phyloP scores from a whole-genome alignment of 768 basidiomycete genomes.

The Auriscalpium microsporum region DNA sequence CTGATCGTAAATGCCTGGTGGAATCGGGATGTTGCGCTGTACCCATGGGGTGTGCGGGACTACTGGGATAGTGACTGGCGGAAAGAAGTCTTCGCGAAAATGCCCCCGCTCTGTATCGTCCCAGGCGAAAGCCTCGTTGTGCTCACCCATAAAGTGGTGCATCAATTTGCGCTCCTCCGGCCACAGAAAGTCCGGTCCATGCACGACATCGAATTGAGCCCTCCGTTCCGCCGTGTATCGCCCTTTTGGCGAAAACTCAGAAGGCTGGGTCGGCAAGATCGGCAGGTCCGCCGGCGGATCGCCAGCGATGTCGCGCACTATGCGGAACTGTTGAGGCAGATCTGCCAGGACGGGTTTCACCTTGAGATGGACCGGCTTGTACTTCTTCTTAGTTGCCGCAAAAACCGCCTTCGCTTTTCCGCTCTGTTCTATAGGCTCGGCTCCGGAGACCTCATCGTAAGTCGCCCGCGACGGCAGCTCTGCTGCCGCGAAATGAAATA shows the following conservation, averaged over 20 bases:
- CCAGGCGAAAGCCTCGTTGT: constrained; percentile 32
- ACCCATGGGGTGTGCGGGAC: constrained; percentile 22
- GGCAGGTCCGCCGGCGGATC: constrained; percentile 12
- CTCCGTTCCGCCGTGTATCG: constrained; percentile 14
- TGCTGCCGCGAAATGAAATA: too few species aligned
- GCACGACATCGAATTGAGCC: constrained; percentile 4
- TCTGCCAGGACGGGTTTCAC: constrained; percentile 13
- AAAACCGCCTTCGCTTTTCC: too few species aligned
- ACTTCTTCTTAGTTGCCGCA: too few species aligned
- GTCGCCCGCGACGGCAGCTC: too few species aligned
- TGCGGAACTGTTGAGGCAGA: constrained; percentile 14
- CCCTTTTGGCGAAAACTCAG: constrained; percentile 1
- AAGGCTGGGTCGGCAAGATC: constrained; percentile 3
- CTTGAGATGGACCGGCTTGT: neutral
- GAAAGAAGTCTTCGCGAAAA: constrained; percentile 24
- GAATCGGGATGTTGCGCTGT: constrained; percentile 17
- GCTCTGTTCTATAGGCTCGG: too few species aligned
- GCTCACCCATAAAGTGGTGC: constrained; percentile 24
- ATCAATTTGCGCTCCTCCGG: constrained; percentile 24
- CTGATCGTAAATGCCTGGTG: constrained; percentile 11
- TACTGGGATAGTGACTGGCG: constrained; percentile 24
- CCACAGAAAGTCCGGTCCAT: constrained; percentile 22
- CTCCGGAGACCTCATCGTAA: rapidly evolving
- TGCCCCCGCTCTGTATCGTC: constrained; percentile 27
- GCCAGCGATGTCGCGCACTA: constrained; percentile 9